Evolutionary conservation across 306 rosid genomes (phyloP), one percentile per base, ranked within the genome.

Genomic region (Rubus idaeus): DNA sequence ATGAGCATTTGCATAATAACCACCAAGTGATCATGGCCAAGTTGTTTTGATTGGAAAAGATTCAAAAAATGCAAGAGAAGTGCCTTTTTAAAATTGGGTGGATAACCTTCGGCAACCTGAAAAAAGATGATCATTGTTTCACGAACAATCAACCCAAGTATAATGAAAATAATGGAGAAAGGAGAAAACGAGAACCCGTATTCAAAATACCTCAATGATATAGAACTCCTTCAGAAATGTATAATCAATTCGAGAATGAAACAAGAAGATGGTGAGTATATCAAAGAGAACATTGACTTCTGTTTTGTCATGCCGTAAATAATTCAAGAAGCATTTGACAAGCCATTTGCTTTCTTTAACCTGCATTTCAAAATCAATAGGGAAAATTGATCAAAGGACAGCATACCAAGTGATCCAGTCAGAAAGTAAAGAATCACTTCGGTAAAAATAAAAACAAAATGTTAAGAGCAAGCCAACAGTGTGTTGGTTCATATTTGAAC

Each of bases 331-430:
- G 89, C 99, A 96, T 84, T 96, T 96, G 79, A 96, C 96, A 77
- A 93, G 94, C 98, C 99, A 96, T 82, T 96, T 96, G 87, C 99
- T 96, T 87, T 96, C 99, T 85, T 96, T 96, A 70, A 96, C 97
- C 99, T 96, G 95, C 80, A 80, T 75, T 79, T 71, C 40, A 77
- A 69, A 12, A 73, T 37, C 74, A 76, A 13, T 18, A 69, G 41
- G 82, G 26, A 55, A 71, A 71, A 13, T 6, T 35, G 66, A 68
- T 71, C 74, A 61, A 62, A 18, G 55, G 73, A 57, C 61, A 55
- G 21, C 44, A 66, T 16, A 52, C 46, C 1, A 77, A 72, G 17
- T 35, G 44, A 49, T 49, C 12, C 60, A 77, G 58, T 26, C 17
- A 20, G 17, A 23, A 68, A 56, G 21, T 40, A 17, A 12, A 55